Percentiles rank a stretch among this genome's conserved stretches.
These are phyloP conservation scores for Rutstroemia sp. DNA, from an alignment of 2,329 filamentous ascomycete species.

Conservation along the genomic window DNA sequence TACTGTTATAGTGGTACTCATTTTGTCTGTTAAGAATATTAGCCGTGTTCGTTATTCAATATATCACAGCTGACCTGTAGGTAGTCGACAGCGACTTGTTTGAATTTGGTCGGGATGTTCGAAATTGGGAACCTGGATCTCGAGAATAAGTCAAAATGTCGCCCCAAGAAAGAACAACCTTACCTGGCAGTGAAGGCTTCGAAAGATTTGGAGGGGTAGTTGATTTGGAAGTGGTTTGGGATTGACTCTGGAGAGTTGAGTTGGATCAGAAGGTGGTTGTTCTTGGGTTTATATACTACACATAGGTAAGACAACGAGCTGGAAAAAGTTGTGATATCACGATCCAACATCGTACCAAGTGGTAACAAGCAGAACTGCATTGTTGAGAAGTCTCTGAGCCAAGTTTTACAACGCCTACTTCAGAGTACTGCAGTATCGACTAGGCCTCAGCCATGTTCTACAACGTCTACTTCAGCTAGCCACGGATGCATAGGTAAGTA, in stretches of 20 bases:
- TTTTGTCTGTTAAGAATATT: not conserved
- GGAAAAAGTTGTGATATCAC: not conserved
- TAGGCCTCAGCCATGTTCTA: not conserved
- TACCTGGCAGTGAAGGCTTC: not conserved
- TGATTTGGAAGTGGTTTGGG: not conserved
- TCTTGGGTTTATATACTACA: conserved; percentile 2
- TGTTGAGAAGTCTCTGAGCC: not conserved
- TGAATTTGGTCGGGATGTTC: not conserved
- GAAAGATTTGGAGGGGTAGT: not conserved
- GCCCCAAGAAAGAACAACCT: not conserved
- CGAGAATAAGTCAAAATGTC: not conserved
- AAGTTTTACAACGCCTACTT: too few relatives aligned
- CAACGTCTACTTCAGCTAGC: not conserved
- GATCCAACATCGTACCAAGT: not conserved
- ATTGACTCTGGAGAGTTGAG: not conserved
- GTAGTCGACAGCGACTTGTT: not conserved
- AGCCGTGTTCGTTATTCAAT: not conserved
- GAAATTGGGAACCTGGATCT: not conserved
- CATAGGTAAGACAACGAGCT: not conserved
- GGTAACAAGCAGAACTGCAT: not conserved
- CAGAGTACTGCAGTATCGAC: too few relatives aligned
- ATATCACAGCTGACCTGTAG: not conserved
- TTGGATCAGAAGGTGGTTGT: not conserved
- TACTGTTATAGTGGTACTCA: not conserved
- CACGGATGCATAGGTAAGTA: not conserved